Evolutionary conservation across 225 moss, liverwort and hornwort species (phyloP), one percentile per base, ranked within the genome.

Genomic region (Lunularia cruciata): DNA sequence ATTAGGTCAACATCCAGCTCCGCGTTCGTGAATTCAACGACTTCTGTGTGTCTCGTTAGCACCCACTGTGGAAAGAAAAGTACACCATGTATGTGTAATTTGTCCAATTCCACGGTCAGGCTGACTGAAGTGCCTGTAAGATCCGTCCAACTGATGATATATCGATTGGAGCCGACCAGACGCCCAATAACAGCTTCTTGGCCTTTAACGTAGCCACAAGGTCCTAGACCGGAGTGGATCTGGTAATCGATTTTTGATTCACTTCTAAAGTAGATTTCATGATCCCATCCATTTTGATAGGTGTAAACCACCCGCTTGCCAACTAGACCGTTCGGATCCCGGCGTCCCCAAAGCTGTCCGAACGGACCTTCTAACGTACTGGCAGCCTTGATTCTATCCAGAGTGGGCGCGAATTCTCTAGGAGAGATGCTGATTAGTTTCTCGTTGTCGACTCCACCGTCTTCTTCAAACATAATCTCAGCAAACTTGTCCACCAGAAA

Each of bases 401-500:
- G 26, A 7, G 46, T 27, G 1, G 64, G 13, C 4, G 64, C 27
- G 15, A 64, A 64, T 26, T 64, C 64, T 4, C 20, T 23, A 14
- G 58, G 58, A 22, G 70, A 42, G 1, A 42, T 8, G 30, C 31
- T 45, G 57, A 70, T 60, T 2, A 70, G n/a, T 2, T 10, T 1
- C 32, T 71, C 71, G 32, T 32, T 22, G 34, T 49, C 60, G 7
- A 47, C 25, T 60, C 71, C 59, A 22, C 11, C n/a, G 12, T 60
- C 60, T 35, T 71, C 23, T 1, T 35, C 59, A 12, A 47, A 48
- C 2, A 47, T 15, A 8, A 71, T 33, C 14, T 71, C 40, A n/a
- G 71, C 71, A 20, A 60, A 71, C 19, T 71, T 46, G 23, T 60
- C 46, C 60, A 46, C 71, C 71, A 71, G 46, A 5, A 25, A 0